Evolutionary conservation across 306 rosid species (phyloP), one percentile per base, ranked within the genome.

Genomic region (Medicago ruthenica): DNA sequence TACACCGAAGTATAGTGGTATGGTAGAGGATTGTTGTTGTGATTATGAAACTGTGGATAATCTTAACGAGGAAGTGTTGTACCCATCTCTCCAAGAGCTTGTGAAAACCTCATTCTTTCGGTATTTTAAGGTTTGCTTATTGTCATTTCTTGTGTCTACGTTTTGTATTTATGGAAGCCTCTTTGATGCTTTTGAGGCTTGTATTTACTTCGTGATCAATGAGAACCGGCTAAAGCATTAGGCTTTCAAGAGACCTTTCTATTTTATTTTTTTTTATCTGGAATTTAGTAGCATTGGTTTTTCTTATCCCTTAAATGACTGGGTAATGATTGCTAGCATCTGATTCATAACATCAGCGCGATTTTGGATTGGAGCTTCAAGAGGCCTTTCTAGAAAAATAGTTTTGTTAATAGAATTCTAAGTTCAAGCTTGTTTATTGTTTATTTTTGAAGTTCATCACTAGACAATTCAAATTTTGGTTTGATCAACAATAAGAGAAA

Each of bases 21-120:
- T 90, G 40, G 87, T 88, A 42, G 92, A 90, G 83, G 96, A 90
- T 62, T 90, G 92, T 60, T 88, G 92, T 78, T 88, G 92, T 83
- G 90, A 86, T 73, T 90, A 90, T 76, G 92, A 88, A 71, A 86
- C 92, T 0, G 88, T 88, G 59, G 84, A 90, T 18, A 84, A 61
- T 41, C 75, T 88, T 66, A 90, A 90, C 20, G 47, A 59, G 68
- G 88, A 86, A 75, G 85, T 88, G 65, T 78, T 90, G 79, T 8
- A 84, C 14, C 92, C 96, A 20, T 77, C 83, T 10, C 92, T 88
- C 4, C 90, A 85, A 53, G 88, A 90, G 79, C 86, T 85, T 48
- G 92, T 90, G 77, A 83, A 79, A 50, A 88, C 89, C 17, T 83
- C 90, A 2, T 90, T 88, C 79, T 83, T 90, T 61, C 82, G 90